Conservation (phyloP, 257 asterid species). For the Solanum chmielewskii region DNA sequence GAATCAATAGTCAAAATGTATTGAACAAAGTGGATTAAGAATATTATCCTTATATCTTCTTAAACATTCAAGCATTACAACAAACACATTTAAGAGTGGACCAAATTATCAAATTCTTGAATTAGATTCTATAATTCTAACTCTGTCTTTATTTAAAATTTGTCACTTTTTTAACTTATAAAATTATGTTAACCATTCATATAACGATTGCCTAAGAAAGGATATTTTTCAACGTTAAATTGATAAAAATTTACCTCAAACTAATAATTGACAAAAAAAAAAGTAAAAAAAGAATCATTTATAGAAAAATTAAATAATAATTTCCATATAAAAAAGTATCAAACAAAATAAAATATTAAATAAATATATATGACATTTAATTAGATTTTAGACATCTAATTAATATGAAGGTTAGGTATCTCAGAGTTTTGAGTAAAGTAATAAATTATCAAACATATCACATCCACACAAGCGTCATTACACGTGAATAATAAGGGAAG, state of each 20-base stretch:
- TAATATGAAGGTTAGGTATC: background rate
- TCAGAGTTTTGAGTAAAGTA: background rate
- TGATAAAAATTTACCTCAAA: background rate
- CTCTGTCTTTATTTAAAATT: background rate
- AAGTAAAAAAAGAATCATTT: background rate
- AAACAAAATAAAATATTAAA: too few species aligned
- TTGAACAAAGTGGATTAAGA: too few species aligned
- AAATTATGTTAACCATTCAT: background rate
- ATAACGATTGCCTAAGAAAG: background rate
- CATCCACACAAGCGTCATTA: background rate
- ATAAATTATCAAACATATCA: background rate
- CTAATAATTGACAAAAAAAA: background rate
- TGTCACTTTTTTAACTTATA: background rate
- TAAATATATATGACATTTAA: background rate
- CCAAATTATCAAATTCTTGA: too few species aligned
- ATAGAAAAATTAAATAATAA: too few species aligned
- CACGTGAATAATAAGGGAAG: background rate
- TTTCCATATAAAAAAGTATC: background rate
- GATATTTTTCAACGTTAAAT: too few species aligned
- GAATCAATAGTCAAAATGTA: too few species aligned
- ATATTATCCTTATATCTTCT: too few species aligned
- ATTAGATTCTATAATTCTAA: background rate
- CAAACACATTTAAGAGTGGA: too few species aligned
- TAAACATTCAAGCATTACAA: too few species aligned
- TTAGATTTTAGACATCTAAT: too few species aligned